Percentiles rank a stretch among this genome's conserved stretches.
phyloP scores from a whole-genome alignment of 108 stramenopile species.

The Skeletonema menzelii region DNA sequence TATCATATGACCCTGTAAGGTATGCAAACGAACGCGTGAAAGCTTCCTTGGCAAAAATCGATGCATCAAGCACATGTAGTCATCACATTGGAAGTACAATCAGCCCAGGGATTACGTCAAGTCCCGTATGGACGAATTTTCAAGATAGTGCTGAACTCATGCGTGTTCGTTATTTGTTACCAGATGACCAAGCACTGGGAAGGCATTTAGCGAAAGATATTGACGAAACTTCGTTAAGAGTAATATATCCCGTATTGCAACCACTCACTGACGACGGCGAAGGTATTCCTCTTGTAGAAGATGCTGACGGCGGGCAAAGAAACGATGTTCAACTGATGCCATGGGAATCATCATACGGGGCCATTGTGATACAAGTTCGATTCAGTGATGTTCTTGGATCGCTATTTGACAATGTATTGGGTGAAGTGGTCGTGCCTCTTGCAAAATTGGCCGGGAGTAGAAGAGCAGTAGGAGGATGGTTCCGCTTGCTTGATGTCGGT shows the following conservation, averaged over 20 bases:
- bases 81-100: conserved; percentile 67
- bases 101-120: conserved; percentile 53
- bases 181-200: conserved; percentile 39
- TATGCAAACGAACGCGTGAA: conserved; percentile 45
- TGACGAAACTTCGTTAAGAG: neutral
- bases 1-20: conserved; percentile 62
- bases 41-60: conserved; percentile 33
- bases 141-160: conserved; percentile 54
- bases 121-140: conserved; percentile 64
- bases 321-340: conserved; percentile 38
- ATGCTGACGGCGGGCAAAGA: neutral
- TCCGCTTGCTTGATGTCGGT: conserved; percentile 61
- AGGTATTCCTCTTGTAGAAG: conserved; percentile 11
- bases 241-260: conserved; percentile 69
- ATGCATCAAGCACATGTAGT: conserved; percentile 48
- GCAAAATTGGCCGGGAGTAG: conserved; percentile 52
- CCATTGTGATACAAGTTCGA: conserved; percentile 70
- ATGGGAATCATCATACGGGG: conserved; percentile 68
- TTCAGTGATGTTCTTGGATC: conserved; percentile 64
- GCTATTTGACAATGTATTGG: conserved; percentile 69
- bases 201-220: neutral
- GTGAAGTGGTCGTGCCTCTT: conserved; percentile 79
- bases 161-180: conserved; percentile 68
- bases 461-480: conserved; percentile 71
- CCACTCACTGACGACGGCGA: conserved; percentile 38